Evolutionary conservation across 805 yeast genomes (phyloP), one percentile per base, ranked within the genome.

Genomic region (Candida sithepensis): DNA sequence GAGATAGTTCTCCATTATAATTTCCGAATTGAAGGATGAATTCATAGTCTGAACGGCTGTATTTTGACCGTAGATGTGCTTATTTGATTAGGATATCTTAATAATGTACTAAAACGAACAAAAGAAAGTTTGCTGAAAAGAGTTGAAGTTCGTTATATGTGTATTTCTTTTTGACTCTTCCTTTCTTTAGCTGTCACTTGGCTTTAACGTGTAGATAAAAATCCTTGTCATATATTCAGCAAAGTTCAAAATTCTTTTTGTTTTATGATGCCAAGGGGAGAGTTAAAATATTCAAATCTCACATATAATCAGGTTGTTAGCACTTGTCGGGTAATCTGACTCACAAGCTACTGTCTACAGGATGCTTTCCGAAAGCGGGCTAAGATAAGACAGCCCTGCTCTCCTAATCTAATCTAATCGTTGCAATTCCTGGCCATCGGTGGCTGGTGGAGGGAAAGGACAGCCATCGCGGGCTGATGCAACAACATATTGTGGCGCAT

Each of bases 1-100:
- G 22, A 39, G n/a, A n/a, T 39, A 39, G 24, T 43, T 38, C 24
- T 44, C 47, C 47, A 39, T 21, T n/a, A 30, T 33, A 3, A 21
- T 30, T 24, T 43, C 45, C 9, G 41, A 43, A 26, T 43, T 43
- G 12, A 21, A 36, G 14, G 23, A 10, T 37, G 41, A 37, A 40
- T 26, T 24, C 42, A 40, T 40, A 12, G 4, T 39, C 34, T 30
- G 4, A 12, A 9, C 6, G 16, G 16, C 14, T 30, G 14, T 30
- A 14, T 13, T 14, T 13, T 2, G 23, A 39, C 9, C 10, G 12
- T 20, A 14, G 2, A 21, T 10, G 23, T 2, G 26, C 13, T 19
- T 36, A 20, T 36, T 36, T 18, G 18, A 36, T 5, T n/a, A 20
- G 40, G 8, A 30, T 30, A 12, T 12, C 16, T 30, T 30, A 5